These are phyloP conservation scores for Schwanniomyces polymorphus DNA, from an alignment of 805 yeast species.

Conservation along the genomic window DNA sequence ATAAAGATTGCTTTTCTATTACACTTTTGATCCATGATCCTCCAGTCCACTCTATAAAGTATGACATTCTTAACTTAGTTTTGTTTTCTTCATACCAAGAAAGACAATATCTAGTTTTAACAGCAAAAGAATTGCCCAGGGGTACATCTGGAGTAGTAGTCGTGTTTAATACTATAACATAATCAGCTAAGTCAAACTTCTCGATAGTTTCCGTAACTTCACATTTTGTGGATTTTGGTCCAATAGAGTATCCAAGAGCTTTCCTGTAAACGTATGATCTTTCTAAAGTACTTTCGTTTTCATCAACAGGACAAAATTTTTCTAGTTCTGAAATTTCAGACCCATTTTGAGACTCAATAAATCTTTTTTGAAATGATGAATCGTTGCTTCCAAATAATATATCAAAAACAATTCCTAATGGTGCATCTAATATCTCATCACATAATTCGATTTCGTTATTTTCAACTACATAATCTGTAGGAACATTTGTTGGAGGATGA, in stretches of 20 bases:
- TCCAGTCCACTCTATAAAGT: conserved; percentile 84
- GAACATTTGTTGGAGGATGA: conserved; percentile 58
- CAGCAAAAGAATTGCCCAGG: conserved; percentile 78
- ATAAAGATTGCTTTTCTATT: conserved; percentile 78
- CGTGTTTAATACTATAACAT: conserved; percentile 59
- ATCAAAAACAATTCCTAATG: conserved; percentile 73
- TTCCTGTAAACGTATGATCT: conserved; percentile 68
- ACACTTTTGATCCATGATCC: conserved; percentile 89
- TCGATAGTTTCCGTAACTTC: conserved; percentile 60
- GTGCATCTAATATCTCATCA: conserved; percentile 58
- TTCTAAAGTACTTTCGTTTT: conserved; percentile 39
- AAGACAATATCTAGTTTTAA: conserved; percentile 68
- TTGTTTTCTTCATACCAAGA: conserved; percentile 71
- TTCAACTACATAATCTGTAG: conserved; percentile 41
- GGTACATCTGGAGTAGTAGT: conserved; percentile 94
- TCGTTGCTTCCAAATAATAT: conserved; percentile 65
- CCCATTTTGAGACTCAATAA: conserved; percentile 47
- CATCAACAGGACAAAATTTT: conserved; percentile 30
- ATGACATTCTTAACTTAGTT: conserved; percentile 65
- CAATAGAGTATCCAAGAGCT: conserved; percentile 77
- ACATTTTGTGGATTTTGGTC: conserved; percentile 90
- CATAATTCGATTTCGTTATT: conserved; percentile 47
- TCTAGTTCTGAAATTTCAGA: conserved; percentile 42
- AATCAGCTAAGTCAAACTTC: conserved; percentile 50
- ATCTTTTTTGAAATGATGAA: conserved; percentile 34